Evolutionary conservation across 208 protist genomes (phyloP), one percentile per base, ranked within the genome.

Genomic region (Leishmania guyanensis): DNA sequence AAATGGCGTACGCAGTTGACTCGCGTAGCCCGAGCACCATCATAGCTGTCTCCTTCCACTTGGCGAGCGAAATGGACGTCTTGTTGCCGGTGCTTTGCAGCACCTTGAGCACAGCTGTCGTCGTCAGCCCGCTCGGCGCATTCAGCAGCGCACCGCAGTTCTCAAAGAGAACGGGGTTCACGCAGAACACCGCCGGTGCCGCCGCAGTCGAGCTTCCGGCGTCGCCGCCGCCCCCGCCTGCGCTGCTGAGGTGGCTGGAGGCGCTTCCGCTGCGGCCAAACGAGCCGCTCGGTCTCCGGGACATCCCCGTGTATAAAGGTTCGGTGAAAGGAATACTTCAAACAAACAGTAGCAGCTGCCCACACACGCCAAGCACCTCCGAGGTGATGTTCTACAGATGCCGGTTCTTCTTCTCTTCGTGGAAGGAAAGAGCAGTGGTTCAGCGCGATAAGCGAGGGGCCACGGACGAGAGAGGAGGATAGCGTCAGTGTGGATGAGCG

Each of bases 81-180:
- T 86, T 84, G 86, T 88, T 95, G 54, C 88, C 85, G 64, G 86
- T 89, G 78, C 91, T 86, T 71, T 92, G 88, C 56, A 90, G 80
- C 75, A 98, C 81, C 71, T 90, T 93, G 87, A 96, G 90, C 54
- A 98, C 86, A 1, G 92, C 77, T 20, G 91, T 82, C 5, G 89
- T 93, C 16, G 95, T 97, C 16, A 98, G 84, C 20, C 91, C 90
- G 36, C 83, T 93, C 53, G 95, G 93, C 0, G 84, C 56, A 64
- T 91, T 89, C 62, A 98, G 79, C 36, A 98, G 87, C 36, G 91
- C 78, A 4, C 95, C 95, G 72, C 89, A 93, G 77, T 95, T 91
- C 46, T 95, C 90, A 68, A 98, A 98, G 50, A 98, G 84, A 4
- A 96, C 85, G 3, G 93, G 89, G 77, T 94, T 98, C 6, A 97